Conservation (phyloP, 306 rosid genomes). For the Ormosia semicastrata region DNA sequence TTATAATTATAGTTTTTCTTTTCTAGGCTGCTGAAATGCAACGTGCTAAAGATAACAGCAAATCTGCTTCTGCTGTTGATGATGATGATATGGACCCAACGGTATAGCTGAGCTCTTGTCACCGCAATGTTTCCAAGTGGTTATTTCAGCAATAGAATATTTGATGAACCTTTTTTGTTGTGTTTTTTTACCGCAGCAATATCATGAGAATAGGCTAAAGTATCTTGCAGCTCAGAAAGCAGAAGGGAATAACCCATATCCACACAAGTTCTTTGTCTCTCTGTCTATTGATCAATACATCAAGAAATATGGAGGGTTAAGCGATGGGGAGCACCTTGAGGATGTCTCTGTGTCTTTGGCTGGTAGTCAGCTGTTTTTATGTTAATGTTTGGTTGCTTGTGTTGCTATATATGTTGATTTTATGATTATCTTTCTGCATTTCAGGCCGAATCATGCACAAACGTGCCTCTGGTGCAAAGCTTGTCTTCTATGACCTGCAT, state of each 20-base stretch:
- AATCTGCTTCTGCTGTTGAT: constrained; percentile 40
- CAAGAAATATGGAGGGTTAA: constrained; percentile 46
- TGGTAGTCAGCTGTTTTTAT: constrained; percentile 41
- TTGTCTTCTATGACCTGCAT: constrained; percentile 63
- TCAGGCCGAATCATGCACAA: constrained; percentile 56
- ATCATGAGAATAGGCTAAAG: constrained; percentile 75
- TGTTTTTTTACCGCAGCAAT: constrained; percentile 63
- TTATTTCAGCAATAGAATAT: not conserved
- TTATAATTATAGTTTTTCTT: not conserved
- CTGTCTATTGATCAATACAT: constrained; percentile 52
- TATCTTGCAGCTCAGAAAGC: constrained; percentile 55
- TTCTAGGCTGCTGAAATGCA: constrained; percentile 56
- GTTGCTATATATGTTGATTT: constrained; percentile 15
- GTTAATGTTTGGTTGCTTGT: constrained; percentile 29
- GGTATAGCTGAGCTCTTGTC: constrained; percentile 33
- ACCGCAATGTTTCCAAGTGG: not conserved
- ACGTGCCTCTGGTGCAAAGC: constrained; percentile 56
- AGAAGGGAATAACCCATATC: constrained; percentile 69
- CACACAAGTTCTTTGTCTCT: constrained; percentile 74
- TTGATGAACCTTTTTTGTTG: not conserved
- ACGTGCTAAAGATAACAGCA: constrained; percentile 47
- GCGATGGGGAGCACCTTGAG: constrained; percentile 74
- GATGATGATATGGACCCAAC: constrained; percentile 95
- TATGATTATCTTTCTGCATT: not conserved
- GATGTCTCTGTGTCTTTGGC: constrained; percentile 64